Evolutionary conservation across 495 filamentous ascomycete genomes (phyloP), one percentile per base, ranked within the genome.

Genomic region (Penicillium atrosanguineum): DNA sequence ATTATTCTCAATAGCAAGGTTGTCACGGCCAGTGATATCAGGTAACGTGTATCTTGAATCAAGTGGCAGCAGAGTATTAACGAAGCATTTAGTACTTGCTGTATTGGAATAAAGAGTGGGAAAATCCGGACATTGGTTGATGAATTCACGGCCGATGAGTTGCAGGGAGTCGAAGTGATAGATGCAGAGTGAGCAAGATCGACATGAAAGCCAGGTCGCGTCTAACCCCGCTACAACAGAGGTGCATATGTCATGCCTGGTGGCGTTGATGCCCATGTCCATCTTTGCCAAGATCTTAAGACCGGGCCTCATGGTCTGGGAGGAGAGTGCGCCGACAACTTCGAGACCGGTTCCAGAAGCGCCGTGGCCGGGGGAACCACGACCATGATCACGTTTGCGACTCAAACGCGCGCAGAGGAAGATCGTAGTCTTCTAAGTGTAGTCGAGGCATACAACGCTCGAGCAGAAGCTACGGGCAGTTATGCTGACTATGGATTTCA

Each of bases 341-440:
- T 54, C 25, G 56, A 59, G 21, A 59, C 56, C 8, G 56, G 56
- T 0, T 54, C 79, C 2, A 62, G 78, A 45, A 79, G 75, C 40
- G 80, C 80, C 11, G 72, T 83, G 49, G 75, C 74, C 6, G 80
- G 82, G 38, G 81, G 81, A 25, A 83, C 77, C n/a, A 84, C 81
- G 0, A 82, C 81, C 4, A 74, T 84, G 41, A 73, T 83, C 15
- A 70, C 78, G 5, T 84, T 85, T 51, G 81, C 81, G 7, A 54
- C 56, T 23, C 56, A 59, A 21, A 59, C 51, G 40, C 52, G 52
- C 3, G 45, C 52, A 11, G 47, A 56, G 31, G 53, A 56, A 19
- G 47, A 50, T 14, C 31, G 25, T 11, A 50, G 46, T 34, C 34
- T 56, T 8, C 21, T 56, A 8, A 20, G 38, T 4, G 56, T 59